phyloP scores from a whole-genome alignment of 2,329 filamentous ascomycete genomes.

The Fusarium equiseti region DNA sequence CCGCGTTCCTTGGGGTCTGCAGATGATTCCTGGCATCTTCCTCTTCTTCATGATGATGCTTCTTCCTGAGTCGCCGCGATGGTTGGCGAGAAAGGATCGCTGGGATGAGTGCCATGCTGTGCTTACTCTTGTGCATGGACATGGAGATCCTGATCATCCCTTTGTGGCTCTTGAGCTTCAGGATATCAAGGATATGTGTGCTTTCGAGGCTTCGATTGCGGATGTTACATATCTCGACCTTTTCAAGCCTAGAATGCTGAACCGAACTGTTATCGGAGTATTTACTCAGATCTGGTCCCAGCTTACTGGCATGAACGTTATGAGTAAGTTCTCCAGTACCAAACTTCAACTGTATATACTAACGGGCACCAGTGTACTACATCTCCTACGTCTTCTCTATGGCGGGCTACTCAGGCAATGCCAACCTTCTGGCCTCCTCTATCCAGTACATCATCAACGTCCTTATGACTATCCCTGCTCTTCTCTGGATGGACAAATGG shows the following conservation, averaged over 20 bases:
- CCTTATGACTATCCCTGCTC: conserved; percentile 79
- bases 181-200: conserved; percentile 79
- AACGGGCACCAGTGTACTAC: conserved; percentile 65
- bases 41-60: conserved; percentile 71
- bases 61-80: conserved; percentile 68
- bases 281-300: conserved; percentile 69
- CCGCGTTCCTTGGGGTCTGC: conserved; percentile 72
- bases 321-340: conserved; percentile 58
- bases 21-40: conserved; percentile 68
- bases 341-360: neutral
- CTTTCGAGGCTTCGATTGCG: conserved; percentile 77
- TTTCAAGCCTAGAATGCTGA: conserved; percentile 74
- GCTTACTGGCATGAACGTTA: conserved; percentile 67
- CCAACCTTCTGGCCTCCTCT: conserved; percentile 66
- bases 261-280: conserved; percentile 64
- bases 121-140: conserved; percentile 70
- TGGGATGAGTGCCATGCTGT: conserved; percentile 69
- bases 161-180: conserved; percentile 76
- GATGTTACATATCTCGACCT: conserved; percentile 79
- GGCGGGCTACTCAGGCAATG: conserved; percentile 58
- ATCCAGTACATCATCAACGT: conserved; percentile 81
- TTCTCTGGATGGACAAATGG: conserved; percentile 81
- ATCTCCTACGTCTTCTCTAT: conserved; percentile 61
- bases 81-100: conserved; percentile 75
- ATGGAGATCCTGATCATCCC: conserved; percentile 72